These are phyloP conservation scores for Elongisporangium anandrum DNA, from an alignment of 352 stramenopile species.

Conservation along the genomic window DNA sequence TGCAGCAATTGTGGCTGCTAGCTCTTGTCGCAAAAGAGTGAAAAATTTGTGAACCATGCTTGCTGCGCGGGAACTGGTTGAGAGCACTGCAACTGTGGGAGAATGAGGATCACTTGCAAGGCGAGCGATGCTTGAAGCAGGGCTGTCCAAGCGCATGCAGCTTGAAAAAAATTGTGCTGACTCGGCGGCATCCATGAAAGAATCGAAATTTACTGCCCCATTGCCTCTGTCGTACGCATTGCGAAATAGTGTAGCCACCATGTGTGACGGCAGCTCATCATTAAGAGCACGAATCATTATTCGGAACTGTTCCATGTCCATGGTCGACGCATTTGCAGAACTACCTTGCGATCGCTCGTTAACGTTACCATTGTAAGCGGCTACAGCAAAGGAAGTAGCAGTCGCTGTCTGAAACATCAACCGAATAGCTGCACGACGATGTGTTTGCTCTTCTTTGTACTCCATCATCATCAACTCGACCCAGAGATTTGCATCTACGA, in stretches of 20 bases:
- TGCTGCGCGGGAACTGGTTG: constrained; percentile 41
- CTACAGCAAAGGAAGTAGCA: constrained; percentile 15
- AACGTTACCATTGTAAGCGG: constrained; percentile 2
- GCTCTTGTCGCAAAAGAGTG: constrained; percentile 41
- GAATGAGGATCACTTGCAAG: constrained; percentile 16
- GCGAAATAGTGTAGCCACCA: constrained; percentile 59
- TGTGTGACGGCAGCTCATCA: constrained; percentile 60
- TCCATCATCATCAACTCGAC: constrained; percentile 87
- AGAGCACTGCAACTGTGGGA: constrained; percentile 22
- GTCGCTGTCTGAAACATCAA: constrained; percentile 92
- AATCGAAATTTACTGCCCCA: constrained; percentile 83
- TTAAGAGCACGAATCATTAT: constrained; percentile 85
- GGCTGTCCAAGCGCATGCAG: constrained; percentile 76
- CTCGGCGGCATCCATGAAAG: constrained; percentile 85
- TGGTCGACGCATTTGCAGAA: constrained; percentile 22
- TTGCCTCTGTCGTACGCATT: constrained; percentile 59
- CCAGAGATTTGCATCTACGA: constrained; percentile 77
- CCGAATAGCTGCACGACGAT: constrained; percentile 83
- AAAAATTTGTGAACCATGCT: constrained; percentile 55
- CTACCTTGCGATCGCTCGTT: not conserved
- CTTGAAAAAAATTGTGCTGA: constrained; percentile 83
- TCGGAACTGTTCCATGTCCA: constrained; percentile 91
- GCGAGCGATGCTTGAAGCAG: constrained; percentile 35
- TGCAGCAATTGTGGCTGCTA: constrained; percentile 23
- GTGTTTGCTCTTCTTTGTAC: constrained; percentile 91